Conservation (phyloP, 208 protist species). For the Tritrichomonas foetus region DNA sequence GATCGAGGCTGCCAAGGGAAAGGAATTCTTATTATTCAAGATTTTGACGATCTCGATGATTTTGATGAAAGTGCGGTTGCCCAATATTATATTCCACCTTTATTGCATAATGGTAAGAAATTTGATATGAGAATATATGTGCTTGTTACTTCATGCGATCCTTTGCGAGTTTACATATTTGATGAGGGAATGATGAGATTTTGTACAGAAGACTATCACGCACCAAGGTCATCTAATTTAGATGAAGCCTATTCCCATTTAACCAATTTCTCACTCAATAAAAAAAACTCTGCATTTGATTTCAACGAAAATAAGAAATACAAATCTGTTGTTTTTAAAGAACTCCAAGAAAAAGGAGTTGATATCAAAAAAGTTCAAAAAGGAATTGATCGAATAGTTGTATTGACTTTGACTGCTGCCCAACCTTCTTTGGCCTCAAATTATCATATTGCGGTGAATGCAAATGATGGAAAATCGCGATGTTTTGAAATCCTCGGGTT, state of each 20-base stretch:
- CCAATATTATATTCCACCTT: slow-evolving; percentile 48
- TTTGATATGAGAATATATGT: slow-evolving; percentile 56
- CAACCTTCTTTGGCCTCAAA: neutral
- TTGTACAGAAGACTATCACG: slow-evolving; percentile 41
- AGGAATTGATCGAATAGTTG: neutral
- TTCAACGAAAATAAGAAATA: neutral
- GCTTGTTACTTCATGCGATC: slow-evolving; percentile 39
- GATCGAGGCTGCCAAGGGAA: slow-evolving; percentile 32
- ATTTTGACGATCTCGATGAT: neutral
- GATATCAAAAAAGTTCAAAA: neutral
- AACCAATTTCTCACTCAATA: neutral
- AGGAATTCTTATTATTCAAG: slow-evolving; percentile 18
- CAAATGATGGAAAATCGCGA: neutral
- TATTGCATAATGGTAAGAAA: slow-evolving; percentile 51
- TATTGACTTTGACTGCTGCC: neutral
- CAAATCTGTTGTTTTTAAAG: neutral
- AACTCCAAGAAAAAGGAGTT: neutral
- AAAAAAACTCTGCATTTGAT: slow-evolving; percentile 24
- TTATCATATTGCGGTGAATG: neutral
- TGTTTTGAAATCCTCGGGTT: slow-evolving; percentile 12
- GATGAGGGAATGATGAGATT: slow-evolving; percentile 41
- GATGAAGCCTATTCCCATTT: neutral
- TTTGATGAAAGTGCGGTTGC: slow-evolving; percentile 36
- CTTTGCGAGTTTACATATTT: slow-evolving; percentile 49
- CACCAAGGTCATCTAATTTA: slow-evolving; percentile 34